Evolutionary conservation across 768 basidiomycete genomes (phyloP), one percentile per base, ranked within the genome.

Genomic region (Mycena floridula): DNA sequence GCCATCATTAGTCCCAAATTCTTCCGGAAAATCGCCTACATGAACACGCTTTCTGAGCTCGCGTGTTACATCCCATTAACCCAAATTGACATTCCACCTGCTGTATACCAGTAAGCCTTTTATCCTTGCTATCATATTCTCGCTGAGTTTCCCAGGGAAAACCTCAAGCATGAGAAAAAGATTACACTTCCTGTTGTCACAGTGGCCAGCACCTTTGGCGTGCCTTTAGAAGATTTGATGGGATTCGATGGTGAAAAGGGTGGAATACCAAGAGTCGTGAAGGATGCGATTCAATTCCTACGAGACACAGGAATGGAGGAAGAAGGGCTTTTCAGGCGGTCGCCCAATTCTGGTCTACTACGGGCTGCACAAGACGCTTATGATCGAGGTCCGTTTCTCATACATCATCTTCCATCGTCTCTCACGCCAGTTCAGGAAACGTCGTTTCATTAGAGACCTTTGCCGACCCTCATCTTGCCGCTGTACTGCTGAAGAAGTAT

Each of bases 1-100:
- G 85, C 89, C 30, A 82, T 91, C 49, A 89, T 93, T 56, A 90
- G 88, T 54, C 90, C 90, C 12, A 93, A 93, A 61, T 92, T 93
- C 67, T 91, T 89, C 61, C 81, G 82, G 54, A 93, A 93, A 67
- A 70, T 93, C 52, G 64, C 70, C 22, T 91, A 93, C 59, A 72
- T 86, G 44, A 65, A 76, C 44, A 89, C 89, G 0, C 72, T 93
- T 12, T 89, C 88, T 20, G 82, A 83, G 25, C 73, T 93, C 36
- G 89, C 89, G 6, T 68, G 68, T 42, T 69, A 84, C 56, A 78
- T 92, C 5, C 90, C 90, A 3, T 58, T 93, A n/a, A 87, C 85
- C 0, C 89, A 92, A 57, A 89, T 93, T 27, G 85, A 91, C 59
- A 81, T 93, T 32, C 79, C 86, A 20, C 83, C 89, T 13, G 78